Evolutionary conservation across 1,284 basidiomycete genomes (phyloP), one percentile per base, ranked within the genome.

Genomic region (Austropuccinia psidii): DNA sequence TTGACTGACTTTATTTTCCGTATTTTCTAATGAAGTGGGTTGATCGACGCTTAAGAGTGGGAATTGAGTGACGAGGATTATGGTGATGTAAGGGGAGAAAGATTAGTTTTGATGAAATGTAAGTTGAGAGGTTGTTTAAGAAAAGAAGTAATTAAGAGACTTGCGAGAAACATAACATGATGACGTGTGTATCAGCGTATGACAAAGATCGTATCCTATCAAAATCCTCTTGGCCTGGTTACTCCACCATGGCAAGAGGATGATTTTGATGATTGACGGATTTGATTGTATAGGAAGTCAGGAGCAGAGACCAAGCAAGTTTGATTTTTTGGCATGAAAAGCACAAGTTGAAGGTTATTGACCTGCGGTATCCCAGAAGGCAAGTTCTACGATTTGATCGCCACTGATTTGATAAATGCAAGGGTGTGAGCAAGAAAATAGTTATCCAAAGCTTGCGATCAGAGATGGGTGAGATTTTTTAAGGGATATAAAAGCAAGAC

Each of bases 331-430:
- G n/a, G n/a, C n/a, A n/a, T n/a, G 47, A 57, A 65, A 21, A 68
- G 49, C 43, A 47, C 37, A 55, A 33, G 47, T 47, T 11, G 19
- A n/a, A 52, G 39, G n/a, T 15, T 58, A 83, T 87, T 77, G 78
- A 91, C 92, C 92, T 45, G 94, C 94, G 49, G 94, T 97, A 80
- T 98, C 95, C 94, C 94, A 98, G 74, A 98, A 80, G 78, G 91
- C 91, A 60, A 98, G 83, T 79, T 98, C 94, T 13, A 97, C 88
- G 24, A 86, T 80, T 77, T 90, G 88, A 39, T 90, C 90, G 74
- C 93, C 91, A 55, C 68, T 70, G 24, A 24, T 4, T 15, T 43
- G 29, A 96, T 86, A 75, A 85, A 85, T 57, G 93, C 81, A 76
- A n/a, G 90, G 89, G 79, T 93, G 90, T 6, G 94, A 90, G 78